Conservation (phyloP, 495 filamentous ascomycete genomes). For the Penicillium bovifimosum region DNA sequence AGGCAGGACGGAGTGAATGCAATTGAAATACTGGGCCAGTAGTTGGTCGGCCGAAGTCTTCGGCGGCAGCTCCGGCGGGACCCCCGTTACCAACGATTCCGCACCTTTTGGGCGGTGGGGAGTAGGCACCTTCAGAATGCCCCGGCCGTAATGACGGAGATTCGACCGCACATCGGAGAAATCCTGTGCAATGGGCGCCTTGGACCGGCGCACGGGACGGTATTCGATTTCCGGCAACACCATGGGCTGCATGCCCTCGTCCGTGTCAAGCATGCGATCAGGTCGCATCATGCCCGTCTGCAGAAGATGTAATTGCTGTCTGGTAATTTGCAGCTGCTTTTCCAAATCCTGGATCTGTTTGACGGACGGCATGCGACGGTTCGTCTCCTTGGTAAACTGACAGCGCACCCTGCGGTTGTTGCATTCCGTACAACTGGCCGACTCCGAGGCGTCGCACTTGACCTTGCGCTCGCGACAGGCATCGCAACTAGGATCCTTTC, state of each 20-base stretch:
- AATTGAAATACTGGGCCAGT: constrained; percentile 67
- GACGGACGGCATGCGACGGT: constrained; percentile 97
- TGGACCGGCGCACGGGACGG: constrained; percentile 55
- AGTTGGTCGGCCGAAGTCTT: constrained; percentile 68
- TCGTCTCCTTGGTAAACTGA: constrained; percentile 98
- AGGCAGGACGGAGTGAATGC: constrained; percentile 73
- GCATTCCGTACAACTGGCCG: constrained; percentile 92
- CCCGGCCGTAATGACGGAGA: constrained; percentile 66
- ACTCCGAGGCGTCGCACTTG: constrained; percentile 98
- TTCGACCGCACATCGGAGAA: constrained; percentile 66
- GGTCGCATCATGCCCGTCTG: constrained; percentile 45
- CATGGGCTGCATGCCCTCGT: constrained; percentile 50
- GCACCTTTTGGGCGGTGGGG: constrained; percentile 57
- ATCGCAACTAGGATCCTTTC: constrained; percentile 97
- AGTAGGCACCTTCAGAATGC: constrained; percentile 76
- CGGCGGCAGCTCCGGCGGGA: constrained; percentile 62
- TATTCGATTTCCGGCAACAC: constrained; percentile 66
- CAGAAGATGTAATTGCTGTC: constrained; percentile 66
- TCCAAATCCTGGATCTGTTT: constrained; percentile 98
- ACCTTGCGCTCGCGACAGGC: constrained; percentile 97
- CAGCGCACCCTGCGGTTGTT: constrained; percentile 92
- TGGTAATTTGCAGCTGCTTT: constrained; percentile 74
- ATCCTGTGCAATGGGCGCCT: constrained; percentile 57
- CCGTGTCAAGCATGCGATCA: constrained; percentile 53
- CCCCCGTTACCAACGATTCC: constrained; percentile 46